Evolutionary conservation across 139 green algal species (phyloP).

Genomic region (Penium margaritaceum): DNA sequence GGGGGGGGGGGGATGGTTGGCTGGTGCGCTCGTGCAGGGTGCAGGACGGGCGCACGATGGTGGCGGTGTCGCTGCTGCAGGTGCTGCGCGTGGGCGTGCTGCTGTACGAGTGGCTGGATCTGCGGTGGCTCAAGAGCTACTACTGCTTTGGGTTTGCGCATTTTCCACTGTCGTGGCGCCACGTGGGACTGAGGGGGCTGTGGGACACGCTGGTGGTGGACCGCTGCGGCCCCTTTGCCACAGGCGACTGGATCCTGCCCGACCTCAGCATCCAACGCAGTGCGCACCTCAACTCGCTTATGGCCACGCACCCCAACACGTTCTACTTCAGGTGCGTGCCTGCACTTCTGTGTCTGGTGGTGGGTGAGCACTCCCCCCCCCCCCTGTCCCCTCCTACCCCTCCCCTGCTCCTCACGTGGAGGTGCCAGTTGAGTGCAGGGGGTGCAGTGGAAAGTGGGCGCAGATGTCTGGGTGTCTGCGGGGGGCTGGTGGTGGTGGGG

Average conservation of each 20-base stretch:
- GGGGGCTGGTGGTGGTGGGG: no score
- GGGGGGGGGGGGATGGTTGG: no score
- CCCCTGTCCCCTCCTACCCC: background rate
- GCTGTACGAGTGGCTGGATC: conserved; percentile 27
- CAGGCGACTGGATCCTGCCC: conserved; percentile 34
- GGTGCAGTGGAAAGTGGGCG: no score
- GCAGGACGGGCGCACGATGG: no score
- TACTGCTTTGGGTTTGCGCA: conserved; percentile 39
- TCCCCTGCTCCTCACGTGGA: background rate
- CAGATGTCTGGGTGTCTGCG: no score
- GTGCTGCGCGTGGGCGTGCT: conserved; percentile 25
- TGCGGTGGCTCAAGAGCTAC: conserved; percentile 20
- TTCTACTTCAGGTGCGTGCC: conserved; percentile 36
- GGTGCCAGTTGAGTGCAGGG: no score
- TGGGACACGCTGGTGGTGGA: background rate
- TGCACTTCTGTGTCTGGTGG: background rate
- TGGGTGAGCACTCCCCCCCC: background rate
- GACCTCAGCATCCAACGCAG: conserved; percentile 34
- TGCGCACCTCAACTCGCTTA: conserved; percentile 15
- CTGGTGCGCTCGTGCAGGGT: no score
- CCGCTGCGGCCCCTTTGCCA: conserved; percentile 12
- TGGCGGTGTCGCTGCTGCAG: conserved; percentile 12
- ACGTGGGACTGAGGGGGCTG: conserved; percentile 18
- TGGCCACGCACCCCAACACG: conserved; percentile 28
- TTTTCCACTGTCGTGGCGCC: conserved; percentile 24